Conservation (phyloP, 805 yeast genomes). For the Candida vartiovaarae region DNA sequence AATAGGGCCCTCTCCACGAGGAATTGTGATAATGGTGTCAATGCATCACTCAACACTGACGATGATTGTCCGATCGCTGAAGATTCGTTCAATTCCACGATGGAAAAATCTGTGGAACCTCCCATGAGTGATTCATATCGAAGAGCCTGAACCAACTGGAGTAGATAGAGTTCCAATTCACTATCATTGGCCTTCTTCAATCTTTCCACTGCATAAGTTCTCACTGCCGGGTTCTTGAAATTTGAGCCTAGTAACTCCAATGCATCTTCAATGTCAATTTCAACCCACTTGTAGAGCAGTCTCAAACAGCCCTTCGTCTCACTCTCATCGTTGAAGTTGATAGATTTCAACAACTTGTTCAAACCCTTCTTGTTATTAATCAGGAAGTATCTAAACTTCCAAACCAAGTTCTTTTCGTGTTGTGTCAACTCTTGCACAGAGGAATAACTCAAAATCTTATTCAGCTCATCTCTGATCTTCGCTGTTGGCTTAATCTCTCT, state of each 20-base stretch:
- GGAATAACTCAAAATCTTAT: conserved; percentile 63
- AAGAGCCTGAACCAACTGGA: conserved; percentile 88
- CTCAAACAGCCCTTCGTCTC: conserved; percentile 79
- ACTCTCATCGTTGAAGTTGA: conserved; percentile 78
- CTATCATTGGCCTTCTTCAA: conserved; percentile 69
- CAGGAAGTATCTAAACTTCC: conserved; percentile 85
- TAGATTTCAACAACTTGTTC: conserved; percentile 79
- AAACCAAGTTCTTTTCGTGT: conserved; percentile 76
- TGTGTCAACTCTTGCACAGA: conserved; percentile 78
- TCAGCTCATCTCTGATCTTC: conserved; percentile 66
- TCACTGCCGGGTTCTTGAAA: conserved; percentile 63
- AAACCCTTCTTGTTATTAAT: conserved; percentile 61
- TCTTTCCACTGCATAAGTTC: conserved; percentile 85
- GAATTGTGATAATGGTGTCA: conserved; percentile 67
- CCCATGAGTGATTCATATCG: conserved; percentile 53
- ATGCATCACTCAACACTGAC: conserved; percentile 15
- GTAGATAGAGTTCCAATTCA: conserved; percentile 71
- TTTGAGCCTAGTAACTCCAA: conserved; percentile 77
- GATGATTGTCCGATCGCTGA: conserved; percentile 18
- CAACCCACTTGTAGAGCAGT: conserved; percentile 61
- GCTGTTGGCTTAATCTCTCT: conserved; percentile 86
- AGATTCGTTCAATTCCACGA: conserved; percentile 27
- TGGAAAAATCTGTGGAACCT: conserved; percentile 26
- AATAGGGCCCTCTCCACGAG: conserved; percentile 63
- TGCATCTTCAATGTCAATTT: conserved; percentile 77